These are phyloP conservation scores for Sporisorium graminicola DNA, from an alignment of 1,284 basidiomycete species.

Conservation along the genomic window DNA sequence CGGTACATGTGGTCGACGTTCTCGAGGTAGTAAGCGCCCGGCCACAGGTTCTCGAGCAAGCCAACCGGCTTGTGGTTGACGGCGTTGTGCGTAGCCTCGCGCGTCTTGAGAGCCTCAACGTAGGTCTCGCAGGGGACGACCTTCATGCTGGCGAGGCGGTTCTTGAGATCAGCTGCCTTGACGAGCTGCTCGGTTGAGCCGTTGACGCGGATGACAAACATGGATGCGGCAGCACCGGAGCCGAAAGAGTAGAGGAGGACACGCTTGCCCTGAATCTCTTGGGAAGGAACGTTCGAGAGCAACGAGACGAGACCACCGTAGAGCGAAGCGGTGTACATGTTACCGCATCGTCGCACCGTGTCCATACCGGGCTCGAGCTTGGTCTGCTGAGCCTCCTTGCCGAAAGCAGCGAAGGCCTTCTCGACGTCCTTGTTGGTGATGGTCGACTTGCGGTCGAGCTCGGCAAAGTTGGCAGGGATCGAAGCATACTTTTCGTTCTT, in stretches of 20 bases:
- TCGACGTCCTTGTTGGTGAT: slow-evolving; percentile 93
- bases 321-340: slow-evolving; percentile 99
- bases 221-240: slow-evolving; percentile 88
- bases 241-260: slow-evolving; percentile 95
- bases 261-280: slow-evolving; percentile 67
- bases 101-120: slow-evolving; percentile 77
- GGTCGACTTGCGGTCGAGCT: slow-evolving; percentile 73
- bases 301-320: slow-evolving; percentile 87
- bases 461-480: slow-evolving; percentile 78
- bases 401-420: slow-evolving; percentile 74
- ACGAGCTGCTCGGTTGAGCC: slow-evolving; percentile 85
- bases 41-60: slow-evolving; percentile 90
- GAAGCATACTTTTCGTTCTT: slow-evolving; percentile 79
- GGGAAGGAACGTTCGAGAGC: slow-evolving; percentile 57
- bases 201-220: slow-evolving; percentile 87
- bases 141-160: slow-evolving; percentile 85
- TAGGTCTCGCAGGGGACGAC: slow-evolving; percentile 91
- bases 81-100: slow-evolving; percentile 94
- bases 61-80: slow-evolving; percentile 87
- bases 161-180: slow-evolving; percentile 82
- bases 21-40: slow-evolving; percentile 92
- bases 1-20: slow-evolving; percentile 92
- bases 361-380: slow-evolving; percentile 68
- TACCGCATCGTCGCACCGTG: slow-evolving; percentile 75
- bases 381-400: slow-evolving; percentile 53